Evolutionary conservation across 371 early-diverging fungal genomes (phyloP).

Genomic region (Thermomucor indicae-seudaticae): DNA sequence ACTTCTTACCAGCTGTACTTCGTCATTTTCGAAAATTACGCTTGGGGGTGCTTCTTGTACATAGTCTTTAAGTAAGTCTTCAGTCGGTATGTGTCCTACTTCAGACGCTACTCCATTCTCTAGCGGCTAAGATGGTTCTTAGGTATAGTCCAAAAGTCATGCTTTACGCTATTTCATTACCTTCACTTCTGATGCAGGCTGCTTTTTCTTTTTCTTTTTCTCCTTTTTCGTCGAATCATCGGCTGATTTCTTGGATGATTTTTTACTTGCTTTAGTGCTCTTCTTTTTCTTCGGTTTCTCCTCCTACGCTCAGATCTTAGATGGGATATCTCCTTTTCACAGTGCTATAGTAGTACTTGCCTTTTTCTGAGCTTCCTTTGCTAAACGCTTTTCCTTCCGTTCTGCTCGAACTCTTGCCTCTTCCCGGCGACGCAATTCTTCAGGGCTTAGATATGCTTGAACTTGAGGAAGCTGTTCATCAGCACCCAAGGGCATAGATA

Average conservation of each 20-base stretch:
- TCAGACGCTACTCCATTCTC: conserved; percentile 2
- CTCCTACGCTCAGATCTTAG: background rate
- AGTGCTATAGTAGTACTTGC: background rate
- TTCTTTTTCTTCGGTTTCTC: conserved; percentile 26
- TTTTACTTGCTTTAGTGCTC: conserved; percentile 5
- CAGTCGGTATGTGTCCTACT: conserved; percentile 8
- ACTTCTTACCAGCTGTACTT: conserved; percentile 27
- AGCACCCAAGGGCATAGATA: conserved; percentile 56
- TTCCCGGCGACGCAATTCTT: conserved; percentile 55
- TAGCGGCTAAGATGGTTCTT: background rate
- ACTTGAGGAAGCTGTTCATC: conserved; percentile 60
- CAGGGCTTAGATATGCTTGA: conserved; percentile 58
- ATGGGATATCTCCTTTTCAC: conserved; percentile 4
- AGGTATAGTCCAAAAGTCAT: background rate
- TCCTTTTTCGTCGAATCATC: conserved; percentile 24
- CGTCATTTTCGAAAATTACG: conserved; percentile 12
- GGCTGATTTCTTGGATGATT: conserved; percentile 8
- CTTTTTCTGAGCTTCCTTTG: too few relatives aligned
- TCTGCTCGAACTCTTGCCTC: conserved; percentile 44
- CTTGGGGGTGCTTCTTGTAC: conserved; percentile 7
- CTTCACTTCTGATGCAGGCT: conserved; percentile 6
- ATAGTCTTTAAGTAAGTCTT: conserved; percentile 13
- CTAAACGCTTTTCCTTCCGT: conserved; percentile 35
- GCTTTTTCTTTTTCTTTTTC: conserved; percentile 20
- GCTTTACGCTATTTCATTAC: background rate